Base-by-base conservation (phyloP, 177 flowering plant species). In the Telopea speciosissima region DNA sequence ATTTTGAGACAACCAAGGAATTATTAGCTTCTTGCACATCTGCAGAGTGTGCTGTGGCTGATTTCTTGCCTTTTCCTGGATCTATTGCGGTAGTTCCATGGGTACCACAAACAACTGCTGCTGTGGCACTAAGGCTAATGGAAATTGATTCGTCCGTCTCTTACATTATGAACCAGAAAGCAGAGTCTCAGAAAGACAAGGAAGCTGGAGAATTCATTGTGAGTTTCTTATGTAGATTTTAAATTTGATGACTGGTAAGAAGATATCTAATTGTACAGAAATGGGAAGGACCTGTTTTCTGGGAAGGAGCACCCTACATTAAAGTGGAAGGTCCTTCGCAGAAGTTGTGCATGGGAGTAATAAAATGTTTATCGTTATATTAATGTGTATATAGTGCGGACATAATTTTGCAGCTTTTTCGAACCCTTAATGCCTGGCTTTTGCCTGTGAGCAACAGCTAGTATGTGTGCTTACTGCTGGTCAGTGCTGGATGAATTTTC, bases 81-180 rank as follows among this genome's bases (percentile, higher is more conserved):
- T 63, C 63, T 1, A 78, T 85, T 67, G 64, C 82, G 70, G 81
- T 87, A 23, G 89, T 90, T 70, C 94, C 98, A 19, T 91, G 98
- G 98, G 63, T 93, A 72, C 97, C 98, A 63, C 83, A 73, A 66
- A 90, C 98, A 16, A 85, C 91, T 21, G 85, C 94, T 70, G 97
- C 96, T 63, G 90, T 91, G 26, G 89, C 90, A 17, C 72, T 91
- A 22, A 83, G 97, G 82, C 85, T 93, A 31, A 79, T 88, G 86
- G 98, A 93, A 54, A 75, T 93, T 74, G 97, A 93, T 81, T 60
- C 85, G 2, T 81, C 93, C 68, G 77, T 93, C 68, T 79, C 72
- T 54, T 93, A 90, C 73, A 68, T 77, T 44, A 75, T 70, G 65
- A 80, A 84, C 23, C 91, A 84, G 77, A 90, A 84, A 73, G 71